phyloP scores from a whole-genome alignment of 2,329 filamentous ascomycete species.

The Ceratocystis cubensis region DNA sequence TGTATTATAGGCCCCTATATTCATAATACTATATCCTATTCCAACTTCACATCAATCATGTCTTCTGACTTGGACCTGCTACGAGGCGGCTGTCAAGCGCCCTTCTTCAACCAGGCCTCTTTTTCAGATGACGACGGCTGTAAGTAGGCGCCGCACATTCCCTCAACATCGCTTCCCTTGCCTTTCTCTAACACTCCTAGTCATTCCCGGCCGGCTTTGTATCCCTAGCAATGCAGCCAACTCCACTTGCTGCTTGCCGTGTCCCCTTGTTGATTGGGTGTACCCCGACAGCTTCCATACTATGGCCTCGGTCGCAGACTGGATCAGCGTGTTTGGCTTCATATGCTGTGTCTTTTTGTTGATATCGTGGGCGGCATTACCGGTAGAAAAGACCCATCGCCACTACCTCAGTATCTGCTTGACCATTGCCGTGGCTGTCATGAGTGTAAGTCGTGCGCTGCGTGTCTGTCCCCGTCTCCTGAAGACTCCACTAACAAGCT shows the following conservation, averaged over 20 bases:
- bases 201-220: conserved; percentile 44
- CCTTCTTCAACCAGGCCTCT: conserved; percentile 20
- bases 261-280: conserved; percentile 70
- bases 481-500: conserved; percentile 13
- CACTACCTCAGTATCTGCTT: conserved; percentile 90
- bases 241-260: conserved; percentile 72
- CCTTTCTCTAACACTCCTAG: conserved; percentile 29
- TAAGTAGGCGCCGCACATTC: conserved; percentile 16
- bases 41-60: conserved; percentile 3
- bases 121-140: conserved; percentile 20
- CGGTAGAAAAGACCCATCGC: conserved; percentile 76
- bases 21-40: background rate
- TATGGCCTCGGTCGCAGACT: conserved; percentile 58
- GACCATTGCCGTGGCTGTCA: conserved; percentile 58
- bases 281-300: conserved; percentile 48
- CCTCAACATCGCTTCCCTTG: background rate
- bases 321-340: conserved; percentile 65
- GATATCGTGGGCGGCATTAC: conserved; percentile 65
- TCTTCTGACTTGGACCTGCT: conserved; percentile 16
- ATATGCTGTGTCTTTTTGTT: conserved; percentile 64
- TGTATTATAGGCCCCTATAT: background rate
- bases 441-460: conserved; percentile 54
- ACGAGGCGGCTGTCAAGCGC: conserved; percentile 19
- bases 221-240: conserved; percentile 32
- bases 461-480: background rate